A percentile compares a stretch with the other conserved stretches of the same genome.
phyloP scores from a whole-genome alignment of 2,329 filamentous ascomycete species.

The Sporothrix euskadiensis region DNA sequence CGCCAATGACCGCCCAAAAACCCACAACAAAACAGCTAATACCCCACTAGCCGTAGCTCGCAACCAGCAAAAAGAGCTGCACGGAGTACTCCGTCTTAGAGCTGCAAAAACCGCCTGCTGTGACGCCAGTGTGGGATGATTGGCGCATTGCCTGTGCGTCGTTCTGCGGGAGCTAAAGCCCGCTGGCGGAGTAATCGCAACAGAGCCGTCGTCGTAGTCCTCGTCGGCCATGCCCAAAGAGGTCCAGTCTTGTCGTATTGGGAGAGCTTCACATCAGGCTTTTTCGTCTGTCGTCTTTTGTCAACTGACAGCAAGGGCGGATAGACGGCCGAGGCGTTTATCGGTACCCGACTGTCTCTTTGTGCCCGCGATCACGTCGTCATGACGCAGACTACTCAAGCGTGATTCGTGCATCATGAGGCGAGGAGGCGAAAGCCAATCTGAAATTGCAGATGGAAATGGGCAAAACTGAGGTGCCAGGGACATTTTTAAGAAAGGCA shows the following conservation, averaged over 20 bases:
- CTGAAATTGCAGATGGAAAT: not conserved
- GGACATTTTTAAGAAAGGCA: not conserved
- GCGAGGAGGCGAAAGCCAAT: not conserved
- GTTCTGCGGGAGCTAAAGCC: constrained; percentile 19
- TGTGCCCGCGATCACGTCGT: constrained; percentile 14
- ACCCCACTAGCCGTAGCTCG: not conserved
- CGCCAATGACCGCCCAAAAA: not conserved
- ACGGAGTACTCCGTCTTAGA: not conserved
- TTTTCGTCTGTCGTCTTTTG: no score
- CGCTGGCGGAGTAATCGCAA: constrained; percentile 16
- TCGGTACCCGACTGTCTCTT: not conserved
- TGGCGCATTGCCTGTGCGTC: not conserved
- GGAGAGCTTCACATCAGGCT: not conserved
- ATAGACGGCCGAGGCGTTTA: not conserved
- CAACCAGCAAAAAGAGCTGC: not conserved
- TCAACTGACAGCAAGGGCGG: not conserved
- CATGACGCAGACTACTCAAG: constrained; percentile 18
- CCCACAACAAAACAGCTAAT: constrained; percentile 1
- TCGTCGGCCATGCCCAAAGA: not conserved
- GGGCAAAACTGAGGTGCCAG: not conserved
- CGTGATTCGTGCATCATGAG: not conserved
- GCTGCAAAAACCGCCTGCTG: not conserved
- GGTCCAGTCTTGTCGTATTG: not conserved
- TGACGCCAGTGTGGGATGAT: constrained; percentile 3
- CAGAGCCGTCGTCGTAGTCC: not conserved